Conservation (phyloP, 345 rosid genomes). For the Populus tremula region DNA sequence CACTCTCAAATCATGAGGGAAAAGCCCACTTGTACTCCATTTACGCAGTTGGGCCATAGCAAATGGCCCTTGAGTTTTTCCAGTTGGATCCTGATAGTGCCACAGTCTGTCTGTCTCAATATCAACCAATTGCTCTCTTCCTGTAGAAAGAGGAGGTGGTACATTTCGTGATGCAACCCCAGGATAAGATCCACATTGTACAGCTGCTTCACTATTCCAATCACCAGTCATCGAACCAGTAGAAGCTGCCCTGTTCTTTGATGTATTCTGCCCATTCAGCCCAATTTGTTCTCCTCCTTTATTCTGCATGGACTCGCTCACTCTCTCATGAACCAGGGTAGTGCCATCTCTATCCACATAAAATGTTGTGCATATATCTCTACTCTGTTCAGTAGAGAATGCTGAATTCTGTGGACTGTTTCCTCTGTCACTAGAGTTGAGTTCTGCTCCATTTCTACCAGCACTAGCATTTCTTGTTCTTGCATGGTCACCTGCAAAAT, state of each 20-base stretch:
- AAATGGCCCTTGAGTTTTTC: conserved; percentile 88
- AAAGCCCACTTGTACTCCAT: conserved; percentile 70
- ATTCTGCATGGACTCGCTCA: conserved; percentile 12
- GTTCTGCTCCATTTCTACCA: conserved; percentile 32
- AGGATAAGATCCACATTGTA: conserved; percentile 17
- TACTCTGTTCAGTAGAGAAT: conserved; percentile 30
- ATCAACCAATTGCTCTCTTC: conserved; percentile 41
- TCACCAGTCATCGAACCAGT: conserved; percentile 16
- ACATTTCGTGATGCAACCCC: conserved; percentile 31
- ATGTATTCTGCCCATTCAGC: conserved; percentile 13
- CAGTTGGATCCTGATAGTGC: conserved; percentile 83
- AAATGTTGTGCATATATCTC: conserved; percentile 16
- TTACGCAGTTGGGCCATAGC: conserved; percentile 59
- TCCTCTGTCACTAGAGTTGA: conserved; percentile 34
- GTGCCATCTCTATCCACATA: conserved; percentile 36
- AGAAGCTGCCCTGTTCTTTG: conserved; percentile 32
- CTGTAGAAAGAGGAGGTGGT: conserved; percentile 30
- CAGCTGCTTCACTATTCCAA: conserved; percentile 16
- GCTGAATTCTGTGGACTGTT: conserved; percentile 33
- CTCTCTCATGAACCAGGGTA: conserved; percentile 30
- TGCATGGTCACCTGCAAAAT: conserved; percentile 38
- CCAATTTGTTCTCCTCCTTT: conserved; percentile 20
- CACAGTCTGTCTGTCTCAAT: conserved; percentile 56
- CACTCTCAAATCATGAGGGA: conserved; percentile 65
- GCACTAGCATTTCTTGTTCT: conserved; percentile 30